Conservation (phyloP, 768 basidiomycete genomes). For the Lanmaoa rubissima region DNA sequence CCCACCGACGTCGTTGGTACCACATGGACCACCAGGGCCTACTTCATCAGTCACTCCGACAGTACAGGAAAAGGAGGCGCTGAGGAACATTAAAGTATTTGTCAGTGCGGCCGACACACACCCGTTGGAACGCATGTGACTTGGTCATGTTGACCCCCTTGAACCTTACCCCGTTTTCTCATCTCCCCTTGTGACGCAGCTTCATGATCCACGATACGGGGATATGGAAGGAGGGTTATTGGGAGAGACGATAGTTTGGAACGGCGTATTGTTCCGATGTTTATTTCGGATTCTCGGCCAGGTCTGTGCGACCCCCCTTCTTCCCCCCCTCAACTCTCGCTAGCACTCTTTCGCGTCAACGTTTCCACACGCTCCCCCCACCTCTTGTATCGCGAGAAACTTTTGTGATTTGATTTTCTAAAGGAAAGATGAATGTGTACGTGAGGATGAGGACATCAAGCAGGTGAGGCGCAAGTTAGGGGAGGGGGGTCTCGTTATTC, state of each 20-base stretch:
- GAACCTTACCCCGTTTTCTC: not conserved
- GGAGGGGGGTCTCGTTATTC: not conserved
- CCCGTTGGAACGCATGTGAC: slow-evolving; percentile 67
- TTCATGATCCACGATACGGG: not conserved
- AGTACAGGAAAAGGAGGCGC: slow-evolving; percentile 30
- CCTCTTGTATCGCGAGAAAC: slow-evolving; percentile 11
- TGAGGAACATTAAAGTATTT: slow-evolving; percentile 50
- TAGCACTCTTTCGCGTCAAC: not conserved
- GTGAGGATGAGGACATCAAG: not conserved
- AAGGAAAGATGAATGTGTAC: not conserved
- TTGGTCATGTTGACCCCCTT: not conserved
- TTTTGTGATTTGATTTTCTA: slow-evolving; percentile 24
- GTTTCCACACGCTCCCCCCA: not conserved
- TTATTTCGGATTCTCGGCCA: slow-evolving; percentile 1
- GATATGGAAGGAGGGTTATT: slow-evolving; percentile 1
- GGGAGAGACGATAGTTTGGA: not conserved
- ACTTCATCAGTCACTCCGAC: slow-evolving; percentile 21
- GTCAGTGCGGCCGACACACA: slow-evolving; percentile 74
- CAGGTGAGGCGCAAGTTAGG: not conserved
- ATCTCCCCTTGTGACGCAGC: not conserved
- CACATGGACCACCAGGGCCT: slow-evolving; percentile 22
- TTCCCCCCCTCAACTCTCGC: not conserved
- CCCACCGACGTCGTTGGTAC: slow-evolving; percentile 27
- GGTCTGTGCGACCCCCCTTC: not conserved
- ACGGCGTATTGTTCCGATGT: not conserved